Base-by-base conservation (phyloP, 2,329 filamentous ascomycete species). In the Monascus ruber region DNA sequence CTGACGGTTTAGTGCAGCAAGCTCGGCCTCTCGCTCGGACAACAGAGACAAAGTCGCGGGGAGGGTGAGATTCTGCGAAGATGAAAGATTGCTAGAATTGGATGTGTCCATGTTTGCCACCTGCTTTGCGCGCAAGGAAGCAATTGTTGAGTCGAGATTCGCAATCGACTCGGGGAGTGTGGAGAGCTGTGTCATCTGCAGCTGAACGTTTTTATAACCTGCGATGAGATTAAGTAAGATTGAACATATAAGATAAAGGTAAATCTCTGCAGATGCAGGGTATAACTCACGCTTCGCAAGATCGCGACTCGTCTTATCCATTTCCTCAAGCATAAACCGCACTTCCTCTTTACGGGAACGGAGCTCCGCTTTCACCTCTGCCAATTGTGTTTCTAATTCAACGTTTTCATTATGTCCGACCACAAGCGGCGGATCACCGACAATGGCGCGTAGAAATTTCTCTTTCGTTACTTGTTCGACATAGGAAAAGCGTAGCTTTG, bases 391-490 rank as follows among this genome's bases (percentile, higher is more conserved):
- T 56, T 91, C 85, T 24, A 94, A 65, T 41, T 81, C 79, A 35
- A 81, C 68, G 57, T 95, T 96, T 56, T 96, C 88, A 51, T 80
- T 75, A 33, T 81, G 77, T 32, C 81, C 81, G 42, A 94, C 84
- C 34, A 96, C 82, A 10, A 88, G 72, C 0, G 89, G 91, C 36
- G 88, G 86, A 46, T 94, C 85, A 46, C 85, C 86, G 10, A 93
- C 86, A 51, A 96, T 93, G 47, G 85, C 81, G 49, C 87, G 85
- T 39, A 98, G 81, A 62, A 95, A 96, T 56, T 94, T 94, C 62
- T 98, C 91, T 65, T 96, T 98, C 34, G 89, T 96, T 46, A 96
- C 87, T 69, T 96, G 91, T 65, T 98, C 91, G 51, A 95, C 83
- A 64, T 96, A 96, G 47, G 85, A 93, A 70, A 96, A 96, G 51